Percentiles rank a stretch among this genome's conserved stretches.
Conservation (phyloP, 2,329 filamentous ascomycete genomes). For the Claviceps arundinis region DNA sequence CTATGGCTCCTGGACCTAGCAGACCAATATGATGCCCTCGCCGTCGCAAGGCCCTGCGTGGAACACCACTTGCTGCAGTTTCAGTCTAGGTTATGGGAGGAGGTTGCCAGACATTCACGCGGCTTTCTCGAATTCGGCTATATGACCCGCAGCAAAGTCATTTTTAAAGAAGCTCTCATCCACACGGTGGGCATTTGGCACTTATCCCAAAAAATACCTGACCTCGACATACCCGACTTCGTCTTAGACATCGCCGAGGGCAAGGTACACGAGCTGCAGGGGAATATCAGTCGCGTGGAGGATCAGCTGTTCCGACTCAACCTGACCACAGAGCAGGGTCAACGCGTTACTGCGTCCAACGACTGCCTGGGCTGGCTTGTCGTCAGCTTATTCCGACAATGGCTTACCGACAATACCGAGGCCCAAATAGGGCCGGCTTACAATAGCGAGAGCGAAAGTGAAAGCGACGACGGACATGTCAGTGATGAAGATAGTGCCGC, state of each 20-base stretch:
- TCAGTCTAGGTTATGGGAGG: conserved; percentile 70
- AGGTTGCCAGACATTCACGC: conserved; percentile 78
- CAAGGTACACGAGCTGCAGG: conserved; percentile 87
- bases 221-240: conserved; percentile 55
- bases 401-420: conserved; percentile 82
- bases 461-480: no score
- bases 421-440: conserved; percentile 35
- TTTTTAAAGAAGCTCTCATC: conserved; percentile 77
- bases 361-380: conserved; percentile 84
- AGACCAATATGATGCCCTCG: conserved; percentile 87
- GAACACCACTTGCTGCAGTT: conserved; percentile 92
- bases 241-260: conserved; percentile 92
- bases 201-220: conserved; percentile 61
- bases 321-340: conserved; percentile 65
- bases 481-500: neutral
- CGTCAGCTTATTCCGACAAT: conserved; percentile 78
- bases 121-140: conserved; percentile 71
- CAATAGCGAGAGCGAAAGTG: conserved; percentile 12
- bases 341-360: conserved; percentile 66
- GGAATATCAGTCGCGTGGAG: conserved; percentile 67
- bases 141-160: conserved; percentile 68
- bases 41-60: conserved; percentile 76
- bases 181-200: conserved; percentile 96
- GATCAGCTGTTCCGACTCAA: conserved; percentile 69
- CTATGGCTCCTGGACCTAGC: conserved; percentile 61